Base-by-base conservation (phyloP, 2,329 filamentous ascomycete species). In the Calonectria ilicicola region DNA sequence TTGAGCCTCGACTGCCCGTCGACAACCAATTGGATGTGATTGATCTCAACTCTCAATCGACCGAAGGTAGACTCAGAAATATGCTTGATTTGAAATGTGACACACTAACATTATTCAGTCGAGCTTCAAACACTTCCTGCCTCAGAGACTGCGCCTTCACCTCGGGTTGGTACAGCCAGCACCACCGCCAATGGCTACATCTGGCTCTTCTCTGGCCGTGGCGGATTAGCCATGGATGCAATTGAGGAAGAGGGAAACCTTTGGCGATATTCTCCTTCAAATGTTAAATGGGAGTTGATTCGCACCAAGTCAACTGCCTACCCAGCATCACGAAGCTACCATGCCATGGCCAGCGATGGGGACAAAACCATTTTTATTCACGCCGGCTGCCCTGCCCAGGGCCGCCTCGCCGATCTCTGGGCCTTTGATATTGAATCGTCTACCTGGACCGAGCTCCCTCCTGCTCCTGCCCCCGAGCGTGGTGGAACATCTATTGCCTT, bases 181-280 rank as follows among this genome's bases (percentile, higher is more conserved):
- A 82, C 87, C 0, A 80, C 83, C 0, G 71, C 91, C 8, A 77
- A 86, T 65, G 81, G 83, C 4, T 86, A 83, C 1, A 83, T 93
- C 26, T 93, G 91, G 76, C 64, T 93, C 42, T 93, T 93, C 81
- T 92, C 90, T 5, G 91, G 91, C 8, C 89, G 91, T 2, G 91
- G 91, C 2, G 91, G 91, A 8, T 76, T 85, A 7, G 88, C 85
- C 2, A 92, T 93, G 91, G 82, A 86, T 0, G 88, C 91, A 0
- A 82, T 93, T 17, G 88, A 92, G 42, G 92, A 93, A 74, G 67
- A 84, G 0, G 91, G 91, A 12, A 79, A 82, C 0, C 71, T 93
- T 8, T 93, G 91, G 91, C 82, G 82, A n/a, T 90, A 89, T 71
- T 82, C 88, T 21, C 81, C 86, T 0, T 56, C 73, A 2, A 72